Base-by-base conservation (phyloP, 805 yeast genomes). In the Saccharomyces kudriavzevii region DNA sequence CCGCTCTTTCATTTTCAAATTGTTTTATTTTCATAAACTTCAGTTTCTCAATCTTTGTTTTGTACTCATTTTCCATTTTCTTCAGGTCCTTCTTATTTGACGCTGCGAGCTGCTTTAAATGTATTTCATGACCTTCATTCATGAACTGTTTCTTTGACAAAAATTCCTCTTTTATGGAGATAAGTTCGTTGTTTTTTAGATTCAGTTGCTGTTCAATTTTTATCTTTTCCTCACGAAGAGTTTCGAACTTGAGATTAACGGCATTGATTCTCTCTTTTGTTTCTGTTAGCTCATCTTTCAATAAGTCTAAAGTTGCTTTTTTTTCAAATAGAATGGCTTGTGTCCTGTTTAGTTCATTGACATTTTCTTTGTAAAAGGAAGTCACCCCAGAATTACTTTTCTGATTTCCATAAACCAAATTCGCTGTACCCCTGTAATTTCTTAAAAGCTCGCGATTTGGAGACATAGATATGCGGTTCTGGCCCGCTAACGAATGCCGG, bases 81-180 rank as follows among this genome's bases (percentile, higher is more conserved):
- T 69, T 71, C 20, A 71, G 59, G 26, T 74, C 70, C 35, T 72
- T 71, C 17, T 75, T 75, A 50, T 72, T 65, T 27, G 71, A 71
- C 14, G 67, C 64, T 27, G 66, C 63, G 54, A 69, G 49, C 55
- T 70, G 67, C 47, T 69, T 62, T 40, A 67, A 45, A 52, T 70
- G 68, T 25, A 74, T 58, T 20, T 69, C 71, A 49, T 70, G 74
- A 3, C 68, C 71, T 17, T 59, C 65, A 50, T 54, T 63, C 49
- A 63, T 54, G 46, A 57, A 61, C 40, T 52, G 53, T 40, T 57
- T 66, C 63, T 59, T 60, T 1, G 62, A 62, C 6, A 58, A 52
- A 2, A 68, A 52, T 30, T 63, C 70, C 22, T 66, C 64, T 2
- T 62, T 59, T 11, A 71, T 56, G n/a, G 65, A 68, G 2, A 55